Percentiles rank a stretch among this genome's conserved stretches.
These are phyloP conservation scores for Acer yangbiense DNA, from an alignment of 345 rosid species.

Conservation along the genomic window DNA sequence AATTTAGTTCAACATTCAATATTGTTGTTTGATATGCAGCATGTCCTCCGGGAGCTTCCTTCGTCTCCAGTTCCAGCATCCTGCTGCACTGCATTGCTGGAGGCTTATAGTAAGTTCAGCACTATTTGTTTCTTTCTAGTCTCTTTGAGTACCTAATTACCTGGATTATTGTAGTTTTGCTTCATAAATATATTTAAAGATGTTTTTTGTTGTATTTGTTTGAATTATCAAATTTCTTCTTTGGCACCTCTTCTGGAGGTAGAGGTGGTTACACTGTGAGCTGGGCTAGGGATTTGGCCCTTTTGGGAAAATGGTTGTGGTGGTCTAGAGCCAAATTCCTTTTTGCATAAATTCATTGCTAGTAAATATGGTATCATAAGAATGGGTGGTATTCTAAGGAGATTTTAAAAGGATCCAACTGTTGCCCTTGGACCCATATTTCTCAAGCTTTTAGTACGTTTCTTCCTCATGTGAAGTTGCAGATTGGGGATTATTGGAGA, in stretches of 20 bases:
- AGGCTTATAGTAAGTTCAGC: constrained; percentile 81
- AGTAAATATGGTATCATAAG: background rate
- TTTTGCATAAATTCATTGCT: background rate
- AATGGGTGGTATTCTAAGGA: background rate
- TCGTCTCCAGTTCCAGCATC: constrained; percentile 99
- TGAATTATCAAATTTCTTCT: background rate
- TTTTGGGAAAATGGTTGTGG: background rate
- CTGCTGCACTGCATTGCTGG: constrained; percentile 94
- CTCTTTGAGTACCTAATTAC: background rate
- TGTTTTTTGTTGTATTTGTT: background rate
- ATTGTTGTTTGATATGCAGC: constrained; percentile 52
- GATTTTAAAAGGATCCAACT: background rate
- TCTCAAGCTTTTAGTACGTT: background rate
- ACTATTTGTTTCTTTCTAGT: constrained; percentile 19
- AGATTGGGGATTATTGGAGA: background rate
- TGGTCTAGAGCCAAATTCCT: background rate
- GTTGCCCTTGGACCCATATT: background rate
- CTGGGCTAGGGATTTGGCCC: background rate
- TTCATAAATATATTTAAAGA: background rate
- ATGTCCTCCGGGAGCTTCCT: constrained; percentile 94
- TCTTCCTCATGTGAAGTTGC: background rate
- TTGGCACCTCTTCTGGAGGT: background rate
- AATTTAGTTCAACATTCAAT: constrained; percentile 24
- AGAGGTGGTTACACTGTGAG: background rate
- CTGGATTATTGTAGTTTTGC: constrained; percentile 1